phyloP scores from a whole-genome alignment of 179 eudicot species.

The Corrigiola litoralis region DNA sequence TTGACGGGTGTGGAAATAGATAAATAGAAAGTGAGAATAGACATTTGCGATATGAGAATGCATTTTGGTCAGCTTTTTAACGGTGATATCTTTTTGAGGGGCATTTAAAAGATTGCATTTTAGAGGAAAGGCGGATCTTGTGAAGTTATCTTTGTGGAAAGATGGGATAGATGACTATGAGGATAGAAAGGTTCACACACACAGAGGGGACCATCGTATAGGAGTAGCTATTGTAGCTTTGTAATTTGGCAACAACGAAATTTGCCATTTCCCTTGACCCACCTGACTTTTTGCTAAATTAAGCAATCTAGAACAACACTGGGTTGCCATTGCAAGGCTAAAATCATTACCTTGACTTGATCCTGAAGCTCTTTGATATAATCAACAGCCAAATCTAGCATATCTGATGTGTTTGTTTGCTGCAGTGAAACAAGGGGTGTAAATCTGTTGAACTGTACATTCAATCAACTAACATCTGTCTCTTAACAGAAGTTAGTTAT shows the following conservation, averaged over 20 bases:
- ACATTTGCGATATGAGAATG: background rate
- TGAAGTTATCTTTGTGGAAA: constrained; percentile 16
- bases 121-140: constrained; percentile 19
- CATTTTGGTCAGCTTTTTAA: background rate
- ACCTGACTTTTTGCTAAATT: constrained; percentile 19
- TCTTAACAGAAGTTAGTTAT: background rate
- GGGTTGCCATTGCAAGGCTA: constrained; percentile 11
- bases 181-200: constrained; percentile 22
- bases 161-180: constrained; percentile 27
- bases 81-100: constrained; percentile 8
- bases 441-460: background rate
- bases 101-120: constrained; percentile 18
- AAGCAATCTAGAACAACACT: constrained; percentile 9
- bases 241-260: constrained; percentile 15
- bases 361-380: constrained; percentile 84
- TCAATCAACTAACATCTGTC: background rate
- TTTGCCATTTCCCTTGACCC: background rate
- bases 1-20: too few species aligned
- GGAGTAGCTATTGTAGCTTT: constrained; percentile 15
- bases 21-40: background rate
- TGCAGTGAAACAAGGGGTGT: constrained; percentile 34
- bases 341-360: constrained; percentile 54
- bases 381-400: constrained; percentile 94
- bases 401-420: constrained; percentile 95
- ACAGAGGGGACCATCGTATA: constrained; percentile 14